Evolutionary conservation across 2,329 filamentous ascomycete species (phyloP).

Genomic region (Paramyrothecium sp.): DNA sequence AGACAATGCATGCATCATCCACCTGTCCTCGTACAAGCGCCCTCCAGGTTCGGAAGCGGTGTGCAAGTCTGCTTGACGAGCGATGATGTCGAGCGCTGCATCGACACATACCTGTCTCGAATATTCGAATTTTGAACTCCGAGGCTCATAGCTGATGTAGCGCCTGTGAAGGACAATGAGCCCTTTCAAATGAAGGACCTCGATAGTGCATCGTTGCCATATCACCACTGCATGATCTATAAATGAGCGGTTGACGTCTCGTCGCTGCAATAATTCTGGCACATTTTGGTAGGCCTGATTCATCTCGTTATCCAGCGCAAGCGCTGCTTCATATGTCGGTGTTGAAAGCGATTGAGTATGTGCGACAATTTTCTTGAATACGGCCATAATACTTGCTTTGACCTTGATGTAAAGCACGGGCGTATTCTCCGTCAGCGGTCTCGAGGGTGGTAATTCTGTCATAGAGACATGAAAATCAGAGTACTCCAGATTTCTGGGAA

Average conservation of each 20-base stretch:
- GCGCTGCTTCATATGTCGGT: conserved; percentile 10
- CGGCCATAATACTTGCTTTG: conserved; percentile 22
- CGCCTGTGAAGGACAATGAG: conserved; percentile 29
- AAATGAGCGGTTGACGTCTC: conserved; percentile 21
- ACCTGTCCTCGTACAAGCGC: conserved; percentile 38
- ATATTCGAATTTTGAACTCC: conserved; percentile 8
- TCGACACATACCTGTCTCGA: conserved; percentile 21
- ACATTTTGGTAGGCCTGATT: conserved; percentile 15
- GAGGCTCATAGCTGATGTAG: conserved; percentile 15
- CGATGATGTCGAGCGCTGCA: conserved; percentile 21
- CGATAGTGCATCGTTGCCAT: conserved; percentile 22
- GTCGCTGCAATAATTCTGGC: conserved; percentile 19
- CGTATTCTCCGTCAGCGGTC: conserved; percentile 14
- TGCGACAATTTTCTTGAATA: conserved; percentile 19
- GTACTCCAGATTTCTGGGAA: conserved; percentile 17
- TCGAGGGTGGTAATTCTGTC: conserved; percentile 9
- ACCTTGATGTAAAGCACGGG: conserved; percentile 22
- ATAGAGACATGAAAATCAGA: conserved; percentile 13
- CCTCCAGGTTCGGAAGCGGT: conserved; percentile 38
- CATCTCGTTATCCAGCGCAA: conserved; percentile 17
- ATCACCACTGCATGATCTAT: conserved; percentile 22
- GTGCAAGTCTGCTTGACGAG: conserved; percentile 26
- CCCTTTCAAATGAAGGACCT: conserved; percentile 26
- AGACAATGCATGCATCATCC: conserved; percentile 43
- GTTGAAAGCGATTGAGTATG: conserved; percentile 11